A percentile compares a stretch with the other conserved stretches of the same genome.
These are phyloP conservation scores for Fusarium virguliforme DNA, from an alignment of 2,329 filamentous ascomycete genomes.

Conservation along the genomic window DNA sequence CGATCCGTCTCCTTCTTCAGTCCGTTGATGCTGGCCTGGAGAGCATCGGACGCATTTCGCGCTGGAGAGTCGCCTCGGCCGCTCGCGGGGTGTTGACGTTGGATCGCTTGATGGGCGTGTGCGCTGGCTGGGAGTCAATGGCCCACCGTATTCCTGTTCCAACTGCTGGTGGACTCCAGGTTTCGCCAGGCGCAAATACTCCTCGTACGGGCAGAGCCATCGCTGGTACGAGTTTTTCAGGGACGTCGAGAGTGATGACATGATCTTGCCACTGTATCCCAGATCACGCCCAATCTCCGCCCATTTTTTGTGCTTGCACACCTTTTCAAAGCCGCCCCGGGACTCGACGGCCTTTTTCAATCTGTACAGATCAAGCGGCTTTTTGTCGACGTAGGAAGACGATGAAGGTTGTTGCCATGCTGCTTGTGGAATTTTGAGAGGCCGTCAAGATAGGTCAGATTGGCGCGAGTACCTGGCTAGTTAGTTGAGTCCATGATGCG, in stretches of 20 bases:
- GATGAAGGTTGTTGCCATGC: slow-evolving; percentile 92
- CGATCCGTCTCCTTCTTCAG: slow-evolving; percentile 64
- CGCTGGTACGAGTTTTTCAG: slow-evolving; percentile 98
- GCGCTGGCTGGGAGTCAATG: slow-evolving; percentile 83
- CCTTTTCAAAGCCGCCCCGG: slow-evolving; percentile 93
- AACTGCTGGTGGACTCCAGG: slow-evolving; percentile 97
- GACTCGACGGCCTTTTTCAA: slow-evolving; percentile 97
- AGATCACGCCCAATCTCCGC: slow-evolving; percentile 97
- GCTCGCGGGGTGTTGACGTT: slow-evolving; percentile 73
- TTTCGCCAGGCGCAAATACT: slow-evolving; percentile 91
- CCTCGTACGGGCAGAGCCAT: slow-evolving; percentile 97
- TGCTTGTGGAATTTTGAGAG: slow-evolving; percentile 97
- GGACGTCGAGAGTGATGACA: slow-evolving; percentile 98
- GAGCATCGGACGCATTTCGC: slow-evolving; percentile 67
- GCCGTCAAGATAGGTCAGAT: slow-evolving; percentile 95
- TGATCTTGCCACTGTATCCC: slow-evolving; percentile 99
- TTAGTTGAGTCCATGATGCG: slow-evolving; percentile 52
- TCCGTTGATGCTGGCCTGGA: slow-evolving; percentile 66
- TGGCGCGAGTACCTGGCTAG: slow-evolving; percentile 86
- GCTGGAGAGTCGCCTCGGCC: slow-evolving; percentile 78
- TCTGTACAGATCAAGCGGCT: slow-evolving; percentile 94
- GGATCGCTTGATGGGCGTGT: slow-evolving; percentile 79
- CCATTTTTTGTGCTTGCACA: slow-evolving; percentile 99
- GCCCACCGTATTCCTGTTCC: slow-evolving; percentile 92
- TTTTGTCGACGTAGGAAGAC: slow-evolving; percentile 97